Conservation (phyloP, 257 asterid species). For the Fraxinus excelsior region DNA sequence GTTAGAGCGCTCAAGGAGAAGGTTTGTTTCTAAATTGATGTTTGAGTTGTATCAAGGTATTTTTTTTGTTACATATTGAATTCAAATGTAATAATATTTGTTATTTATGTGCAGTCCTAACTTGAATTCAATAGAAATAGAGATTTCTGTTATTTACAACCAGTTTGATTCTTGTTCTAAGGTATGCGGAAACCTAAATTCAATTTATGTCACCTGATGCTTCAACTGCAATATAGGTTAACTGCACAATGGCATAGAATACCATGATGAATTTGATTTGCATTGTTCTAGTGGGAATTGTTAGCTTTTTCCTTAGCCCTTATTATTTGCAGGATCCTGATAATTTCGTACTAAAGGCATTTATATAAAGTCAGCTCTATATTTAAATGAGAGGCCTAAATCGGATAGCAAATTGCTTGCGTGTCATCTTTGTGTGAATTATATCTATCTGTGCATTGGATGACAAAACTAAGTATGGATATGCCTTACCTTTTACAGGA, state of each 20-base stretch:
- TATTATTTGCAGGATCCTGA: background rate
- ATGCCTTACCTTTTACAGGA: background rate
- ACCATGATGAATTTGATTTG: background rate
- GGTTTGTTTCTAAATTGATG: constrained; percentile 43
- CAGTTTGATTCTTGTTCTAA: background rate
- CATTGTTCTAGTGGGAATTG: background rate
- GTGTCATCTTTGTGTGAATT: background rate
- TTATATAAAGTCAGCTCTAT: background rate
- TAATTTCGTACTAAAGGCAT: background rate
- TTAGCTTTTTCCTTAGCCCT: background rate
- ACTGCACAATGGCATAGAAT: background rate
- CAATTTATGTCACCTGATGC: background rate
- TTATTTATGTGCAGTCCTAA: background rate
- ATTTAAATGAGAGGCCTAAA: background rate
- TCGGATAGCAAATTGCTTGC: background rate
- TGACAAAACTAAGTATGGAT: background rate
- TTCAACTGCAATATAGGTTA: too few relatives aligned
- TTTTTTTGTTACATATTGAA: background rate
- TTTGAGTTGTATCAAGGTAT: background rate
- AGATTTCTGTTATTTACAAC: background rate
- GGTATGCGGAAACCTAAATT: background rate
- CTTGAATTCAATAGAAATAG: background rate
- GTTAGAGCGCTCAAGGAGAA: constrained; percentile 61
- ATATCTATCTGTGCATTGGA: background rate
- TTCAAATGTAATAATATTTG: background rate